Evolutionary conservation across 2,329 filamentous ascomycete species (phyloP), one percentile per base, ranked within the genome.

Genomic region (Mollisiaceae sp.): DNA sequence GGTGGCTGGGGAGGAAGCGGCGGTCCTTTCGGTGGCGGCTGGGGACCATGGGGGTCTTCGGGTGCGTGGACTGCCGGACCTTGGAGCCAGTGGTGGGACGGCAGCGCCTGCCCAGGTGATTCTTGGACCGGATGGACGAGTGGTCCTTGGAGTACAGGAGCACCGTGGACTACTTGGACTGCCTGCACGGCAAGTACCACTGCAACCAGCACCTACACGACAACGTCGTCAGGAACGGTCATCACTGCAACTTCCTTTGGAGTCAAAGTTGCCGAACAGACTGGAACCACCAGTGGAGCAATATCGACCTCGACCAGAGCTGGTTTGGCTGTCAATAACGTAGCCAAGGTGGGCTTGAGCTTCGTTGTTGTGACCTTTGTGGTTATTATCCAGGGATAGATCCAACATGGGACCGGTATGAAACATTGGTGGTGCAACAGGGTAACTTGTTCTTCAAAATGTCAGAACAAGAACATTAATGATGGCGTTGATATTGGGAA

Each of bases 101-200:
- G 59, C 24, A 63, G 60, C 12, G 59, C 14, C 1, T 69, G 67
- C 52, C 67, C 67, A 32, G 47, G 45, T 38, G 38, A 52, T 15
- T 50, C 56, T 22, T 67, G 67, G 65, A 59, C 58, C 36, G 67
- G 67, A 12, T 67, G 65, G 65, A 65, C 65, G 9, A 38, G 50
- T 39, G 65, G 65, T 35, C 36, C 54, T 20, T 67, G 67, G 67
- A 61, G 54, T 45, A 56, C 50, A 6, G 56, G 60, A 36, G 59
- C 65, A 5, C 62, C 67, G 9, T 69, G 67, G 67, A 67, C 63
- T 8, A 59, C 57, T 9, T 69, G 67, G 65, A 59, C 60, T 1
- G 60, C 57, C 1, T 69, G 67, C 36, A 62, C 60, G 11, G 64
- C 63, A 24, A 66, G 55, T 20, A 69, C 65, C 1, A 65, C 63